These are phyloP conservation scores for Amylocystis lapponica DNA, from an alignment of 768 basidiomycete species.

Conservation along the genomic window DNA sequence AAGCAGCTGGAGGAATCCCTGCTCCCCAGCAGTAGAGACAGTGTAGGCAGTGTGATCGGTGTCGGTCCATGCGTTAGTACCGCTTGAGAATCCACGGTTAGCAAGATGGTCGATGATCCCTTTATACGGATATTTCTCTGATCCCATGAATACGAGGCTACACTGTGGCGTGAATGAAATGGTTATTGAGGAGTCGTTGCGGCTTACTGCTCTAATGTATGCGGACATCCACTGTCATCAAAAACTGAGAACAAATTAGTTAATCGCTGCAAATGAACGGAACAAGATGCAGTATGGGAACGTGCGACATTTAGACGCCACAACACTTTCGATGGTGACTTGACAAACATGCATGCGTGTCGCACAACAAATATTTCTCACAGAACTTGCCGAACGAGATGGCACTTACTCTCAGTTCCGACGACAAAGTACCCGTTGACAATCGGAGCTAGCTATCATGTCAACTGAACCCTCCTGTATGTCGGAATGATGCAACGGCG, in stretches of 20 bases:
- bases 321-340: no score
- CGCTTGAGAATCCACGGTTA: slow-evolving; percentile 88
- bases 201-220: slow-evolving; percentile 90
- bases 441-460: slow-evolving; percentile 64
- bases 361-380: no score
- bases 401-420: slow-evolving; percentile 74
- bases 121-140: slow-evolving; percentile 92
- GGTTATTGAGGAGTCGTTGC: background rate
- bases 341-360: no score
- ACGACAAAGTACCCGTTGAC: slow-evolving; percentile 91
- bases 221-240: slow-evolving; percentile 91
- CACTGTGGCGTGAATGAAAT: slow-evolving; percentile 5
- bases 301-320: no score
- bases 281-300: background rate
- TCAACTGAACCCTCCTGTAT: slow-evolving; percentile 12
- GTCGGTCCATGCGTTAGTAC: slow-evolving; percentile 97
- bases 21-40: slow-evolving; percentile 89
- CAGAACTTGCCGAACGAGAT: no score
- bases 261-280: slow-evolving; percentile 6
- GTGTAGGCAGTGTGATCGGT: slow-evolving; percentile 95
- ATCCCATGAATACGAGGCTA: slow-evolving; percentile 92
- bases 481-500: slow-evolving; percentile 3
- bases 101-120: slow-evolving; percentile 93
- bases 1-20: slow-evolving; percentile 81
- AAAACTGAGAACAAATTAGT: slow-evolving; percentile 53